Conservation (phyloP, 1,284 basidiomycete genomes). For the Malassezia slooffiae region DNA sequence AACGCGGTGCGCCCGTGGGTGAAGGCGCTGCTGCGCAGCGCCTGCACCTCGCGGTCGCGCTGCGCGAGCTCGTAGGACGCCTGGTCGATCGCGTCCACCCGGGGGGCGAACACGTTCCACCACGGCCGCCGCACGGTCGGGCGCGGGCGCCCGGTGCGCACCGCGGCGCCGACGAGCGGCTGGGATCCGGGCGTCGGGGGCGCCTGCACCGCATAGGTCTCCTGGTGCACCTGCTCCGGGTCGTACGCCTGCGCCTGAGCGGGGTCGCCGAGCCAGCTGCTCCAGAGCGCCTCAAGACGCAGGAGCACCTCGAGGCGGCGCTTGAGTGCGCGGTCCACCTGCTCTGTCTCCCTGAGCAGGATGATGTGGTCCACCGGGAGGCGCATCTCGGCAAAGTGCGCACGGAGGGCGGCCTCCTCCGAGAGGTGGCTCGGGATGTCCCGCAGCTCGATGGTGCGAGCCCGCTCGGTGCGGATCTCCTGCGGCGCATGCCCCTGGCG, state of each 20-base stretch:
- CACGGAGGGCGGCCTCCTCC: slow-evolving; percentile 70
- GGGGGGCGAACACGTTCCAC: slow-evolving; percentile 30
- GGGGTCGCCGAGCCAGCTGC: slow-evolving; percentile 81
- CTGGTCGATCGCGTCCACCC: slow-evolving; percentile 34
- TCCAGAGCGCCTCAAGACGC: slow-evolving; percentile 69
- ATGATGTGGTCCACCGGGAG: slow-evolving; percentile 70
- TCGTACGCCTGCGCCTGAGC: slow-evolving; percentile 64
- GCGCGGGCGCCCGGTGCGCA: slow-evolving; percentile 16
- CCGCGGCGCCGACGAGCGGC: slow-evolving; percentile 2
- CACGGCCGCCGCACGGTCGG: slow-evolving; percentile 22
- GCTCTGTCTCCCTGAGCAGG: slow-evolving; percentile 71
- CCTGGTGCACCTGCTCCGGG: slow-evolving; percentile 49
- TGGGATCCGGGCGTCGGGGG: slow-evolving; percentile 3
- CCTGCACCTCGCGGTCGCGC: slow-evolving; percentile 28
- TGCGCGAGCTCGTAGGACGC: slow-evolving; percentile 27
- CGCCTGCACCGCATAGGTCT: slow-evolving; percentile 5
- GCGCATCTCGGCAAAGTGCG: slow-evolving; percentile 68
- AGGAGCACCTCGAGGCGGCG: slow-evolving; percentile 65
- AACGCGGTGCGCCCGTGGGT: slow-evolving; percentile 66
- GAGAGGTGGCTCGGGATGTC: slow-evolving; percentile 70
- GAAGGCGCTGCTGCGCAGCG: slow-evolving; percentile 22
- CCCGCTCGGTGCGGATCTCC: slow-evolving; percentile 33
- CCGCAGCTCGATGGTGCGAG: slow-evolving; percentile 80
- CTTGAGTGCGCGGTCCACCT: slow-evolving; percentile 63
- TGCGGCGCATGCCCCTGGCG: slow-evolving; percentile 54